Base-by-base conservation (phyloP, 140 eudicot species). In the Anethum foeniculum region DNA sequence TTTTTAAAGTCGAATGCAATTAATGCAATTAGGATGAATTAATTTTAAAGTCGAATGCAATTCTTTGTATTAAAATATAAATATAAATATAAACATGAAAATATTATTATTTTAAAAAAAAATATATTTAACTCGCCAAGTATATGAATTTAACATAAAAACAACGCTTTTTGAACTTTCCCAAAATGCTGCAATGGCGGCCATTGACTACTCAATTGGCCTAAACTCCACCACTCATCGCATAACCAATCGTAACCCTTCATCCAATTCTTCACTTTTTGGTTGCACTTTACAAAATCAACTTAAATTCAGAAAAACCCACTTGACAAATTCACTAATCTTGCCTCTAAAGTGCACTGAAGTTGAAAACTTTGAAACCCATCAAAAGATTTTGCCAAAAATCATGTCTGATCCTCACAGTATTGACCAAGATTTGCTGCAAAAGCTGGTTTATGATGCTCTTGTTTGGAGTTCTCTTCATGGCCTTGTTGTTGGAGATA, bases 401-500 rank as follows among this genome's bases (percentile, higher is more conserved):
- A 85, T 89, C 81, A 83, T 85, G 75, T 75, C 87, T 52, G 86
- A 94, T 88, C 94, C 92, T 85, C 97, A 90, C 85, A 16, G 74
- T 19, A 81, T 94, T 78, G 90, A 92, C 69, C 72, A 87, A 52
- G 52, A 78, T 41, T 80, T 92, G 80, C 72, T 94, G 62, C 81
- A 92, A 75, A 87, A 92, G 67, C 8, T 94, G 83, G 87, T 73
- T 64, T 87, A 92, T 75, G 95, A 92, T 85, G 97, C 96, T 76
- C 86, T 94, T 75, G 99, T 92, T 85, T 94, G 93, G 96, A 75
- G 87, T 60, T 90, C 96, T 78, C 93, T 94, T 77, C 96, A 86
- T 81, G 97, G 99, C 3, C 97, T 94, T 76, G 86, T 95, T 81
- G 97, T 95, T 44, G 97, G 97, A 27, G 97, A 95, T 78, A 88